Conservation (phyloP, 306 rosid genomes). For the Pterocarpus macrocarpus region DNA sequence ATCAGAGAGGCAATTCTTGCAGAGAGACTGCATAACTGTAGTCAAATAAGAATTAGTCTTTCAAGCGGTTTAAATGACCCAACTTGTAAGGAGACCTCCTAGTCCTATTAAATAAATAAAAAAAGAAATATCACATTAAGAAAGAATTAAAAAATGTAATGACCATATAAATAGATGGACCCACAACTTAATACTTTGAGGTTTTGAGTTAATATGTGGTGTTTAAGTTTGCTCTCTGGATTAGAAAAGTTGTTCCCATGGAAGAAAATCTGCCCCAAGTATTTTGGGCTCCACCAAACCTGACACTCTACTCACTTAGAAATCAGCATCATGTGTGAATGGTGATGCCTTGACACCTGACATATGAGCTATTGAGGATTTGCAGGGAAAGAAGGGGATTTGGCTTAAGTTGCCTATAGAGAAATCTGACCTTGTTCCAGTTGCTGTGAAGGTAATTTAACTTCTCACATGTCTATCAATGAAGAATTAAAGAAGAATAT, state of each 20-base stretch:
- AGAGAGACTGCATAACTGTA: no score
- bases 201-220: not conserved
- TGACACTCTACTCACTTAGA: not conserved
- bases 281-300: not conserved
- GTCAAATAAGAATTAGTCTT: no score
- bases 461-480: slow-evolving; percentile 3
- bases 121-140: no score
- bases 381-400: slow-evolving; percentile 94
- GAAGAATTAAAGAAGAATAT: not conserved
- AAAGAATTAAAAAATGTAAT: no score
- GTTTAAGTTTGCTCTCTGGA: not conserved
- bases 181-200: no score
- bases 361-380: slow-evolving; percentile 21
- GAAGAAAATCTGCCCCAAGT: not conserved
- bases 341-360: slow-evolving; percentile 3
- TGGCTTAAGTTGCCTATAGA: slow-evolving; percentile 91
- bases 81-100: no score
- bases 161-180: no score
- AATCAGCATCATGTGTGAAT: not conserved
- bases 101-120: no score
- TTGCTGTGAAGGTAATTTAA: slow-evolving; percentile 87
- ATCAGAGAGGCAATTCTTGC: no score
- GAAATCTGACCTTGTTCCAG: slow-evolving; percentile 78
- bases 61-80: no score
- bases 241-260: not conserved